phyloP scores from a whole-genome alignment of 108 stramenopile species.

The Fragilariopsis cylindrus region DNA sequence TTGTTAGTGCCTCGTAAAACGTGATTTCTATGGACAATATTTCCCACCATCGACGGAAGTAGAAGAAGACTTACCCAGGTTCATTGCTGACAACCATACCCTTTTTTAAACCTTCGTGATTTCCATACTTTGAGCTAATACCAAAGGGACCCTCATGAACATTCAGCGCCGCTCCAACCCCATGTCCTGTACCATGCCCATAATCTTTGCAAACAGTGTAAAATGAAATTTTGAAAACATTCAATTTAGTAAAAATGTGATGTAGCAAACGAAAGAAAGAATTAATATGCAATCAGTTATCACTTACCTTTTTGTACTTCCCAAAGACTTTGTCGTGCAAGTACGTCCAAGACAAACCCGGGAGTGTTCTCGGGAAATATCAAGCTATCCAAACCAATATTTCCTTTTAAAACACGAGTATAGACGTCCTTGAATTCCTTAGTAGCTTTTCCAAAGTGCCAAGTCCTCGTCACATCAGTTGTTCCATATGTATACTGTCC shows the following conservation, averaged over 20 bases:
- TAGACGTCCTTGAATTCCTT: constrained; percentile 75
- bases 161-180: constrained; percentile 94
- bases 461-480: constrained; percentile 96
- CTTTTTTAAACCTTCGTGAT: constrained; percentile 74
- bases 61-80: constrained; percentile 68
- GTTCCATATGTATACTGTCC: constrained; percentile 96
- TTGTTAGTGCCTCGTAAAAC: too few species aligned
- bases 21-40: background rate
- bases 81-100: constrained; percentile 99
- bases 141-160: constrained; percentile 96
- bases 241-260: too few species aligned
- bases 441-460: constrained; percentile 89
- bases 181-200: constrained; percentile 97
- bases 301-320: constrained; percentile 49
- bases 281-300: background rate
- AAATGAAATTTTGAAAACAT: background rate
- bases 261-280: background rate
- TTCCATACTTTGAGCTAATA: constrained; percentile 72
- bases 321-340: constrained; percentile 93
- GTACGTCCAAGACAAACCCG: constrained; percentile 93
- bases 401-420: constrained; percentile 95
- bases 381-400: constrained; percentile 90
- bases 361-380: constrained; percentile 94
- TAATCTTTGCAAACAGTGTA: constrained; percentile 73
- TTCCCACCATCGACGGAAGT: background rate